These are phyloP conservation scores for Nelumbo lutea DNA, from an alignment of 164 flowering plant genomes.

Conservation along the genomic window DNA sequence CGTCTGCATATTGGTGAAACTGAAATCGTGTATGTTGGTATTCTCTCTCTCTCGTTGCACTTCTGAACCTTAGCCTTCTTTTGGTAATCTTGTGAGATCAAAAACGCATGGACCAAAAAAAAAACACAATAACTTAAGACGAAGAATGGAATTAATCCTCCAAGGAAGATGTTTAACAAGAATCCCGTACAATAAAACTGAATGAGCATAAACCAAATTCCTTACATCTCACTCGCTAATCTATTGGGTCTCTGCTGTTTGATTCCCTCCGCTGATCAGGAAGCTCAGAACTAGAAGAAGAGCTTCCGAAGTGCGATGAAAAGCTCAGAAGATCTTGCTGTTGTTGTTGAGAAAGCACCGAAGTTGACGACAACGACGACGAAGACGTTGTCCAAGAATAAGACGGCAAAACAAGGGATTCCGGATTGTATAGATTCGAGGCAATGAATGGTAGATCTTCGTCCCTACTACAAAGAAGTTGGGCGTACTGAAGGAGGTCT, in stretches of 20 bases:
- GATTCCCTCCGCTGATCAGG: conserved; percentile 17
- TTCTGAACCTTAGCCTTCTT: too few relatives aligned
- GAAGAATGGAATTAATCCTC: too few relatives aligned
- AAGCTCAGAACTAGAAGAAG: conserved; percentile 19
- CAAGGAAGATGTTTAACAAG: too few relatives aligned
- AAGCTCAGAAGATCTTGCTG: conserved; percentile 11
- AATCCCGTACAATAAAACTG: too few relatives aligned
- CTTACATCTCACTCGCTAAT: not conserved
- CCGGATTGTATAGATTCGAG: conserved; percentile 12
- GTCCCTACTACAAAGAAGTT: conserved; percentile 20
- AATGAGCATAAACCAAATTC: too few relatives aligned
- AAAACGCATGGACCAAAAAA: too few relatives aligned
- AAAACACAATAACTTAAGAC: too few relatives aligned
- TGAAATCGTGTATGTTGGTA: too few relatives aligned
- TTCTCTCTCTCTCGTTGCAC: too few relatives aligned
- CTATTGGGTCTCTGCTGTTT: conserved; percentile 6
- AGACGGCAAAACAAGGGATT: conserved; percentile 2
- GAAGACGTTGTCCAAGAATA: conserved; percentile 17
- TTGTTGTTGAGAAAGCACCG: conserved; percentile 6
- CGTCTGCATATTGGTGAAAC: too few relatives aligned
- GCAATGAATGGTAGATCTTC: conserved; percentile 17
- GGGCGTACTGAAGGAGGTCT: conserved; percentile 29
- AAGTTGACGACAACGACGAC: conserved; percentile 18
- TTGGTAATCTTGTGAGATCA: too few relatives aligned
- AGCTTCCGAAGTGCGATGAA: conserved; percentile 19